A percentile compares a stretch with the other conserved stretches of the same genome.
Conservation (phyloP, 768 basidiomycete species). For the Trametes gibbosa region DNA sequence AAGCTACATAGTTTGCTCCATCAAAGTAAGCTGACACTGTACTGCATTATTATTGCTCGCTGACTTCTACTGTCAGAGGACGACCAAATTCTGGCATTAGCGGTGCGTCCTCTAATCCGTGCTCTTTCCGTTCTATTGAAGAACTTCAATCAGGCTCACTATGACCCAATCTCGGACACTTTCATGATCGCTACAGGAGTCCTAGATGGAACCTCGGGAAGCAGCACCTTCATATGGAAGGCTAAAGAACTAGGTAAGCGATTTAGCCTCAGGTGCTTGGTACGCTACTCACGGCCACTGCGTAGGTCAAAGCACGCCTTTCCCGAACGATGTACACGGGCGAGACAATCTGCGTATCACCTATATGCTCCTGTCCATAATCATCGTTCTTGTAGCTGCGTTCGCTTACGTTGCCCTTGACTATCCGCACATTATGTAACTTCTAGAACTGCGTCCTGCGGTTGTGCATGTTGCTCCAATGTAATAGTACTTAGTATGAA, state of each 20-base stretch:
- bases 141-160: neutral
- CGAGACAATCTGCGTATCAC: no score
- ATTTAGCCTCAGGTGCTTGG: neutral
- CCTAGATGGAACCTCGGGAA: neutral
- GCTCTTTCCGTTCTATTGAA: neutral
- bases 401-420: no score
- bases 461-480: no score
- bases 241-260: neutral
- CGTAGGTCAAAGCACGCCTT: neutral
- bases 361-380: no score
- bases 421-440: no score
- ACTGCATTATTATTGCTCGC: neutral
- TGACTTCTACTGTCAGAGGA: neutral
- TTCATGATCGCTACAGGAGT: constrained; percentile 6
- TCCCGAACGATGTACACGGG: no score
- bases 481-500: no score
- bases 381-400: no score
- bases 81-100: neutral
- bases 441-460: no score
- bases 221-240: neutral
- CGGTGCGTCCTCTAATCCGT: neutral
- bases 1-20: constrained; percentile 5
- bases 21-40: neutral
- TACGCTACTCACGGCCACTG: neutral
- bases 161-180: neutral